Base-by-base conservation (phyloP, 345 rosid genomes). In the Hibiscus mutabilis region DNA sequence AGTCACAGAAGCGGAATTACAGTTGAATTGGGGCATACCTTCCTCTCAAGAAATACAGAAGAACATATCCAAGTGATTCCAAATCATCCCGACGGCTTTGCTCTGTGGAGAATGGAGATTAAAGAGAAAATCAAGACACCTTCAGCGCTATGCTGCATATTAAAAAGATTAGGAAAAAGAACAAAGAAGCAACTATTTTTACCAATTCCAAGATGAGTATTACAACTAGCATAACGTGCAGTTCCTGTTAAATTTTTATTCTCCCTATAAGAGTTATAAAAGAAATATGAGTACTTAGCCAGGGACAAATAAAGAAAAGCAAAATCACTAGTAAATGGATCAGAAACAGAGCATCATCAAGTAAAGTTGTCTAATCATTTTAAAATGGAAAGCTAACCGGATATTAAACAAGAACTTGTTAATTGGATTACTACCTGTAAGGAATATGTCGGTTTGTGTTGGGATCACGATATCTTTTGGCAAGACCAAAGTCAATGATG, bases 181-280 rank as follows among this genome's bases (percentile, higher is more conserved):
- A 42, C 12, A 35, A 74, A 49, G 37, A 44, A 49, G 13, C 2
- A 73, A 72, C 7, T 19, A 9, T 49, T 53, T 78, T 83, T 82
- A 95, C 99, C 98, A 75, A 92, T 95, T 60, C 99, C 99, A 71
- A 90, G 99, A 80, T 95, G 99, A 44, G 99, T 95, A 76, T 95
- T 95, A 82, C 98, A 89, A 81, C 99, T 92, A 6, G 99, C 99
- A 85, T 95, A 95, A 12, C 98, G 82, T 37, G 99, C 99, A 69
- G 99, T 95, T 68, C 99, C 99, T 3, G 98, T 95, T 76, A 95
- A 82, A 75, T 89, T 95, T 74, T 95, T 95, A 73, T 95, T 92
- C 74, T 95, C 99, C 89, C 99, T 95, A 85, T 51, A 75, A 60
- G 18, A n/a, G 5, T 49, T n/a, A 49, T 49, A 27, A 27, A 49